Evolutionary conservation across 495 filamentous ascomycete genomes (phyloP), one percentile per base, ranked within the genome.

Genomic region (Recurvomyces mirabilis): DNA sequence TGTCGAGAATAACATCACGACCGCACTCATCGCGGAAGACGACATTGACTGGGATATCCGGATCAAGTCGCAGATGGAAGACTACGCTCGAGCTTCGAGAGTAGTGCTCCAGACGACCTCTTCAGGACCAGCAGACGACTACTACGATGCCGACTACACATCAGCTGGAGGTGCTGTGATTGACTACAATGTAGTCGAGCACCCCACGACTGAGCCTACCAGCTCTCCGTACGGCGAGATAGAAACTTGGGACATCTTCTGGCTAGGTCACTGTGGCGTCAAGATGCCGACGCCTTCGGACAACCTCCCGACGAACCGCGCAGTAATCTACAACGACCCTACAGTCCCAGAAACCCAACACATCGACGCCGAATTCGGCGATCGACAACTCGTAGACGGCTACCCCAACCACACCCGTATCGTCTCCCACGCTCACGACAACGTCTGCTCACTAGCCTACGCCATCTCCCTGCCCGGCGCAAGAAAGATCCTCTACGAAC

Each of bases 1-100:
- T 7, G 46, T 49, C 4, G 38, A 49, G 18, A 3, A 37, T 13
- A 37, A 43, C 28, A 38, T 49, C 30, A 7, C 46, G 3, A 34
- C 37, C 15, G 46, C 46, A 4, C 14, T 49, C 13, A 18, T 49
- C 1, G 9, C 43, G 5, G 46, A 49, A 29, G 46, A 49, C 18
- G 46, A 49, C 24, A 37, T 15, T 9, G 46, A 49, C 21, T 49
- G 46, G 46, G 46, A 49, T 21, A 24, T 49, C 6, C 46, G 46
- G 30, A 39, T 49, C 38, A 41, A 49, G 28, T 34, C 28, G 15
- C 46, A 49, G 30, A 41, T 49, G 46, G 32, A 37, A 24, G 46
- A 42, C 31, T 49, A 42, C 37, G 46, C 46, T 1, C 38, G 21
- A 35, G 46, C 46, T 9, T 41, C 46, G 15, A 3, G 31, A 29